These are phyloP conservation scores for Leptoxyphium fumago DNA, from an alignment of 2,329 filamentous ascomycete genomes.

Conservation along the genomic window DNA sequence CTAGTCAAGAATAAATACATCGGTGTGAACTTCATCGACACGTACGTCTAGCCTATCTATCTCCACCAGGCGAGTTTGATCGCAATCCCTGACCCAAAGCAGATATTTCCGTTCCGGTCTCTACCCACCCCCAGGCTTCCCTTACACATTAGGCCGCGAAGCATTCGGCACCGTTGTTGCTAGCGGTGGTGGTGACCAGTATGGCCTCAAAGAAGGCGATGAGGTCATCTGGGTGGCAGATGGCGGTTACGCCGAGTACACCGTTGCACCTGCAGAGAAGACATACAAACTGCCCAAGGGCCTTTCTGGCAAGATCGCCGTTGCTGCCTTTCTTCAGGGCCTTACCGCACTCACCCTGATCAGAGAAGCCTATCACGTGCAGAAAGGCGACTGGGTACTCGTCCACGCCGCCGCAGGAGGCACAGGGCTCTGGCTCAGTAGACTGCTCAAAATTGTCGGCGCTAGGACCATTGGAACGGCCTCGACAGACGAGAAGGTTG, in stretches of 20 bases:
- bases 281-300: slow-evolving; percentile 49
- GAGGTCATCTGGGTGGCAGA: slow-evolving; percentile 54
- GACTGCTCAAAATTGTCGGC: slow-evolving; percentile 57
- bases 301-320: slow-evolving; percentile 46
- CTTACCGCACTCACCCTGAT: slow-evolving; percentile 70
- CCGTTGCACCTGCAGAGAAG: slow-evolving; percentile 36
- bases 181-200: slow-evolving; percentile 36
- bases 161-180: slow-evolving; percentile 56
- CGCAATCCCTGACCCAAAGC: neutral
- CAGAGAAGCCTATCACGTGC: slow-evolving; percentile 55
- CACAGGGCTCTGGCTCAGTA: slow-evolving; percentile 59
- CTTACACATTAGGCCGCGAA: slow-evolving; percentile 68
- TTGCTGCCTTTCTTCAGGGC: slow-evolving; percentile 62
- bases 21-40: slow-evolving; percentile 85
- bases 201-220: slow-evolving; percentile 48
- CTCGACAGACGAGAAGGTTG: slow-evolving; percentile 56
- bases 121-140: slow-evolving; percentile 54
- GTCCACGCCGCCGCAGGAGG: slow-evolving; percentile 79
- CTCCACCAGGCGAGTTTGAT: neutral
- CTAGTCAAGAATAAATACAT: slow-evolving; percentile 68
- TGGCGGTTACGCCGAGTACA: slow-evolving; percentile 45
- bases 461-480: slow-evolving; percentile 71
- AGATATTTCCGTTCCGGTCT: slow-evolving; percentile 76
- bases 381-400: slow-evolving; percentile 66
- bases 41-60: slow-evolving; percentile 28